Evolutionary conservation across 192 early-diverging fungal genomes (phyloP).

Genomic region (Coemansia sp.): DNA sequence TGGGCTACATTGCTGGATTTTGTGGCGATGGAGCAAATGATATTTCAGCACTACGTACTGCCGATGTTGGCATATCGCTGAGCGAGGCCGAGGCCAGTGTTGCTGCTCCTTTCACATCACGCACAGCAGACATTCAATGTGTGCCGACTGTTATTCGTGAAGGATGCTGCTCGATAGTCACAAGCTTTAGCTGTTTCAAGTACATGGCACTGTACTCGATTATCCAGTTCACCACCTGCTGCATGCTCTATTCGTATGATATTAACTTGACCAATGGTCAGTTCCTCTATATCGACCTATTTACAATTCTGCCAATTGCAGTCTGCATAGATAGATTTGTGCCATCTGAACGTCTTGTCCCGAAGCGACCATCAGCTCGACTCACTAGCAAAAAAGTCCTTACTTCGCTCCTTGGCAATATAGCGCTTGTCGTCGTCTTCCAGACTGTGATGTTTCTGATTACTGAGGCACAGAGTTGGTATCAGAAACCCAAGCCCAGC

Average conservation of each 20-base stretch:
- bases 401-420: conserved; percentile 82
- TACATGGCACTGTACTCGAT: conserved; percentile 97
- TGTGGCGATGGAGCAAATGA: conserved; percentile 99
- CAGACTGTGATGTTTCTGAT: conserved; percentile 73
- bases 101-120: conserved; percentile 95
- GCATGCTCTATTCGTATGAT: conserved; percentile 81
- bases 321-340: conserved; percentile 82
- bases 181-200: conserved; percentile 97
- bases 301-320: conserved; percentile 82
- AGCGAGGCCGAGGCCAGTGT: conserved; percentile 98
- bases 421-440: conserved; percentile 74
- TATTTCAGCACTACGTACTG: conserved; percentile 90
- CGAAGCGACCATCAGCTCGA: conserved; percentile 82
- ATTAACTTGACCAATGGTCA: conserved; percentile 89
- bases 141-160: conserved; percentile 84
- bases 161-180: conserved; percentile 94
- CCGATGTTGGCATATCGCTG: conserved; percentile 93
- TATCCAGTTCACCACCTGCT: conserved; percentile 95
- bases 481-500: conserved; percentile 43
- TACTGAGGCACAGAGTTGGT: conserved; percentile 77
- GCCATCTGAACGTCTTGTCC: conserved; percentile 66
- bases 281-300: conserved; percentile 91
- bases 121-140: conserved; percentile 79
- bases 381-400: conserved; percentile 86
- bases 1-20: conserved; percentile 92